A percentile compares a stretch with the other conserved stretches of the same genome.
phyloP scores from a whole-genome alignment of 1,139 yeast species.

The Nakaseomyces glabratus region DNA sequence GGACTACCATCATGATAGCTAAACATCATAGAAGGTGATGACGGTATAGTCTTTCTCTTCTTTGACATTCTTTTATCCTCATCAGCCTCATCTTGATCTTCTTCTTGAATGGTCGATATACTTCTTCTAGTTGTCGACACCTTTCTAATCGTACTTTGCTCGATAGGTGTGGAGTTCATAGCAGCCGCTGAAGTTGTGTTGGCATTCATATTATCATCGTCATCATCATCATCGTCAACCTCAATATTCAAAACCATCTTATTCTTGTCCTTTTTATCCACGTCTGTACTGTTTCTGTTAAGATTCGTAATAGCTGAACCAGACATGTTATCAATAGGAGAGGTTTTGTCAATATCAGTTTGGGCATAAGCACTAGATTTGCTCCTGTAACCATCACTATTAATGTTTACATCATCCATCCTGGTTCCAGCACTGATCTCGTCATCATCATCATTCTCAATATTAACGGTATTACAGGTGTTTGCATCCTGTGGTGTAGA shows the following conservation, averaged over 20 bases:
- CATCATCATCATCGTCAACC: conserved; percentile 5
- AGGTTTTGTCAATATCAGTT: conserved; percentile 26
- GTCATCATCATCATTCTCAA: conserved; percentile 26
- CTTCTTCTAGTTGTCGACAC: conserved; percentile 2
- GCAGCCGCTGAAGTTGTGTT: conserved; percentile 1
- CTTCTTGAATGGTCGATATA: conserved; percentile 7
- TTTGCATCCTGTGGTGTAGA: conserved; percentile 38
- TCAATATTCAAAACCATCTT: conserved; percentile 1
- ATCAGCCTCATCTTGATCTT: conserved; percentile 11
- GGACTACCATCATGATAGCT: conserved; percentile 17
- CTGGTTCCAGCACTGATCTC: conserved; percentile 8
- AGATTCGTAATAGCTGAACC: conserved; percentile 27
- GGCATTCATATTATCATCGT: not conserved
- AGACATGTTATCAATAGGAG: conserved; percentile 29
- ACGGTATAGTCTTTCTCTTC: conserved; percentile 27
- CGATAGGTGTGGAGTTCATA: conserved; percentile 2
- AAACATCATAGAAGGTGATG: conserved; percentile 29
- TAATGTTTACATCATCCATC: not conserved
- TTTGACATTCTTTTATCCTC: conserved; percentile 13
- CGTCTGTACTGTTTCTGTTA: conserved; percentile 16
- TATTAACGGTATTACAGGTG: conserved; percentile 34
- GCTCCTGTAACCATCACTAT: conserved; percentile 6
- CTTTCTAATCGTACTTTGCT: conserved; percentile 4
- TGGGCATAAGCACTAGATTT: conserved; percentile 6
- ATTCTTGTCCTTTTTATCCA: conserved; percentile 10